Conservation (phyloP, 116 monocot genomes). For the Trichopus zeylanicus region DNA sequence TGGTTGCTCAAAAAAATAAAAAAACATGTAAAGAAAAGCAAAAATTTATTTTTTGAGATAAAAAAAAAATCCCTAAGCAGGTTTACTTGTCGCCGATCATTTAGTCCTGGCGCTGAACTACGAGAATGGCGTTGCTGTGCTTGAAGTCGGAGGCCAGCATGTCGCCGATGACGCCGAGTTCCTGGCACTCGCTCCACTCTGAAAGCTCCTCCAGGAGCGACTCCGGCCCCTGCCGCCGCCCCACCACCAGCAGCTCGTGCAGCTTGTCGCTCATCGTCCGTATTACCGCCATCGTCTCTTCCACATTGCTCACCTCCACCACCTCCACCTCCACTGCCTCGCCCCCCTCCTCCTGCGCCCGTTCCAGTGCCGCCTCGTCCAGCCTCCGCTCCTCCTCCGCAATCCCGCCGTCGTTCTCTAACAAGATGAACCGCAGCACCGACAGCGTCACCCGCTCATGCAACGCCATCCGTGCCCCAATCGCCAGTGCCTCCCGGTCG, state of each 20-base stretch:
- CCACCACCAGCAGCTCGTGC: background rate
- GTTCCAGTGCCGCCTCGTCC: background rate
- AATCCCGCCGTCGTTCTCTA: background rate
- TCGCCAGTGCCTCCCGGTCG: slow-evolving; percentile 3
- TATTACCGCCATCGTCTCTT: background rate
- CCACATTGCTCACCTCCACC: slow-evolving; percentile 1
- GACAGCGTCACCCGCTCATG: background rate
- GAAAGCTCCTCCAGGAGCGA: background rate
- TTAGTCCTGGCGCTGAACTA: background rate
- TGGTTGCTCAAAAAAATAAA: too few species aligned
- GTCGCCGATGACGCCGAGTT: slow-evolving; percentile 7
- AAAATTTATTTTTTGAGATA: too few species aligned
- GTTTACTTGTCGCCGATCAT: too few species aligned
- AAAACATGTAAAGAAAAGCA: too few species aligned
- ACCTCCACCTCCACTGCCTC: background rate
- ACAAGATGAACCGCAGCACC: background rate
- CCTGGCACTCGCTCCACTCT: slow-evolving; percentile 9
- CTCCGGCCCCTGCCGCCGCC: background rate
- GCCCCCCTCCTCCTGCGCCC: background rate
- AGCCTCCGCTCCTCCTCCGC: background rate
- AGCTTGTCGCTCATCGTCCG: background rate
- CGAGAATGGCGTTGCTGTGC: background rate
- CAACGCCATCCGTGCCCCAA: background rate
- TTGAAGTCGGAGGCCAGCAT: slow-evolving; percentile 3
- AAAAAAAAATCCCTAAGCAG: too few species aligned